phyloP scores from a whole-genome alignment of 1,284 basidiomycete genomes.

The Papiliotrema laurentii region DNA sequence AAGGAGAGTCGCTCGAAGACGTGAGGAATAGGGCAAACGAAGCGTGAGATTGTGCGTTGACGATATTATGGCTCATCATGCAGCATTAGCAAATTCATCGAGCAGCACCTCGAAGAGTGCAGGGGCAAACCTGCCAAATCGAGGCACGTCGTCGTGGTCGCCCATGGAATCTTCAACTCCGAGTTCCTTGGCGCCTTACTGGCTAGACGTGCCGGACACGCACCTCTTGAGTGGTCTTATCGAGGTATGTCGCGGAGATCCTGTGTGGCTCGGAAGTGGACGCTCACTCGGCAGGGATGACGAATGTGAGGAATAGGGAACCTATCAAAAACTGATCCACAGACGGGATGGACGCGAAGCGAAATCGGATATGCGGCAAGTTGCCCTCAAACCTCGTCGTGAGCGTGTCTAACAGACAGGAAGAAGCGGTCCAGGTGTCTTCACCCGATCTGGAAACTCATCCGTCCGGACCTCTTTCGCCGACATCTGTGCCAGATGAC shows the following conservation, averaged over 20 bases:
- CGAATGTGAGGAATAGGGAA: constrained; percentile 36
- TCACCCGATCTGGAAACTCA: constrained; percentile 17
- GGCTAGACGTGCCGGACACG: constrained; percentile 38
- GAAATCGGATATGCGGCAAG: constrained; percentile 46
- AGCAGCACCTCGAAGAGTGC: constrained; percentile 31
- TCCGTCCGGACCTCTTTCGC: constrained; percentile 17
- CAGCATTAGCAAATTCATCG: constrained; percentile 36
- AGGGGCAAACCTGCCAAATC: constrained; percentile 19
- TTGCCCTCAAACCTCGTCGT: neutral
- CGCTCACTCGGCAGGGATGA: constrained; percentile 37
- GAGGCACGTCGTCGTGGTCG: constrained; percentile 42
- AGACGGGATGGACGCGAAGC: constrained; percentile 51
- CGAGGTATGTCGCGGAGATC: constrained; percentile 22
- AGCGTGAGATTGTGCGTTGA: constrained; percentile 30
- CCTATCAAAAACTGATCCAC: neutral
- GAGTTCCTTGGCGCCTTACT: constrained; percentile 44
- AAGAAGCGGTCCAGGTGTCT: constrained; percentile 12
- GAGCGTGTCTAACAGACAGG: constrained; percentile 8
- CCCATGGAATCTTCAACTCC: constrained; percentile 49
- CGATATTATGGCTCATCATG: neutral
- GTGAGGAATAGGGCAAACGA: constrained; percentile 42
- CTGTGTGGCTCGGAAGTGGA: neutral
- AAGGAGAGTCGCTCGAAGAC: constrained; percentile 45
- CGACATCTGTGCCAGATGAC: constrained; percentile 29
- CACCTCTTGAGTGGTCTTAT: constrained; percentile 43